Conservation (phyloP, 495 filamentous ascomycete genomes). For the Glutinoglossum americanum region DNA sequence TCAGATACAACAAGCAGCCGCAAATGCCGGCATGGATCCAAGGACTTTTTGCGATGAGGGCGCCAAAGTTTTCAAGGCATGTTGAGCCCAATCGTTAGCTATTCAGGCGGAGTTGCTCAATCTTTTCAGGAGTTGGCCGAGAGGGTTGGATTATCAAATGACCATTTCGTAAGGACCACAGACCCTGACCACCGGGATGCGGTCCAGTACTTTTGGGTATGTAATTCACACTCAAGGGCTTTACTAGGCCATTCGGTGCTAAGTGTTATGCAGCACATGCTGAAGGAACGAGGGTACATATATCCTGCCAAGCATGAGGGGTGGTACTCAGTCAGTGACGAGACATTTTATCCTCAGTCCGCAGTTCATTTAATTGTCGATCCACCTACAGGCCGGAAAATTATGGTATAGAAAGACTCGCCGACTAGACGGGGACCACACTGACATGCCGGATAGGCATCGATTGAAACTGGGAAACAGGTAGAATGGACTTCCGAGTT, state of each 20-base stretch:
- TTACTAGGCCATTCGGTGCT: neutral
- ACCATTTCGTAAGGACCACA: constrained; percentile 83
- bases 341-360: constrained; percentile 76
- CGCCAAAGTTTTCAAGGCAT: constrained; percentile 35
- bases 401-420: constrained; percentile 29
- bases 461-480: constrained; percentile 68
- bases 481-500: constrained; percentile 89
- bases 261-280: constrained; percentile 26
- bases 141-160: constrained; percentile 42
- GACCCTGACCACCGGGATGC: constrained; percentile 60
- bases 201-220: constrained; percentile 78
- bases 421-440: neutral
- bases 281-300: constrained; percentile 55
- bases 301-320: constrained; percentile 75
- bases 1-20: constrained; percentile 67
- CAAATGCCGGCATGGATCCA: constrained; percentile 35
- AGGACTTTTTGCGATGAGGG: constrained; percentile 42
- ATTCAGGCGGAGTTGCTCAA: neutral
- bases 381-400: constrained; percentile 57
- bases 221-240: constrained; percentile 3
- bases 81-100: neutral
- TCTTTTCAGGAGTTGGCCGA: constrained; percentile 37
- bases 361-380: constrained; percentile 53
- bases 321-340: constrained; percentile 93
- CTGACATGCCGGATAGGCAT: constrained; percentile 25